These are phyloP conservation scores for Lathyrus oleraceus DNA, from an alignment of 306 rosid genomes.

Conservation along the genomic window DNA sequence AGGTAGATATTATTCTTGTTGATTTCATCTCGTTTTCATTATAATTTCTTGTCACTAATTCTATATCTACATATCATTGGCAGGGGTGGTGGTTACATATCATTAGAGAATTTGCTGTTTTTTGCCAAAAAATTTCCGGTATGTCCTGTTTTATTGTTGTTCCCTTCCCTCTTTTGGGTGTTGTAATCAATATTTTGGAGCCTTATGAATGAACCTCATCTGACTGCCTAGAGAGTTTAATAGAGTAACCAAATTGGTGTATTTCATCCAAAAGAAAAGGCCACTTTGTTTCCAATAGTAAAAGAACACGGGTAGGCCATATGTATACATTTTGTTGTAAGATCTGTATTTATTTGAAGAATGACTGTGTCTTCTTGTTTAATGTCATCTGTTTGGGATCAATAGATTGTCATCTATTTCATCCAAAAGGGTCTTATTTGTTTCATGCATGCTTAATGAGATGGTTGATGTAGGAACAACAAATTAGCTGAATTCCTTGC, in stretches of 20 bases:
- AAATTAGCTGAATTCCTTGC: conserved; percentile 5
- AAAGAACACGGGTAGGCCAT: background rate
- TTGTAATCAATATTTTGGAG: conserved; percentile 24
- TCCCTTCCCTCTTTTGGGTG: conserved; percentile 5
- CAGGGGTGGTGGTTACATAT: conserved; percentile 99
- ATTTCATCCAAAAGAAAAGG: conserved; percentile 14
- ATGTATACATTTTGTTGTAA: conserved; percentile 1
- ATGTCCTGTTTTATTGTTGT: conserved; percentile 43
- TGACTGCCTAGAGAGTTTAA: conserved; percentile 4
- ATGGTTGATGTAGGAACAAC: conserved; percentile 2
- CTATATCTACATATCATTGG: conserved; percentile 41
- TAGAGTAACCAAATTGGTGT: background rate
- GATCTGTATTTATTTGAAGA: background rate
- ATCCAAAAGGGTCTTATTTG: conserved; percentile 20
- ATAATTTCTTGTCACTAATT: conserved; percentile 33
- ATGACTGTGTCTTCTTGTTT: background rate
- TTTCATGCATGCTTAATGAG: conserved; percentile 1
- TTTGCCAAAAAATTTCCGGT: conserved; percentile 86
- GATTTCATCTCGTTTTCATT: conserved; percentile 11
- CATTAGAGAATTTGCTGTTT: conserved; percentile 92
- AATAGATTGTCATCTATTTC: conserved; percentile 9
- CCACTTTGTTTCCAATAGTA: background rate
- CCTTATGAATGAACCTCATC: conserved; percentile 16
- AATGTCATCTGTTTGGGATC: background rate
- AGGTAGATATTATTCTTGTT: conserved; percentile 54